These are phyloP conservation scores for Aspergillus sclerotiicarbonarius DNA, from an alignment of 495 filamentous ascomycete species.

Conservation along the genomic window DNA sequence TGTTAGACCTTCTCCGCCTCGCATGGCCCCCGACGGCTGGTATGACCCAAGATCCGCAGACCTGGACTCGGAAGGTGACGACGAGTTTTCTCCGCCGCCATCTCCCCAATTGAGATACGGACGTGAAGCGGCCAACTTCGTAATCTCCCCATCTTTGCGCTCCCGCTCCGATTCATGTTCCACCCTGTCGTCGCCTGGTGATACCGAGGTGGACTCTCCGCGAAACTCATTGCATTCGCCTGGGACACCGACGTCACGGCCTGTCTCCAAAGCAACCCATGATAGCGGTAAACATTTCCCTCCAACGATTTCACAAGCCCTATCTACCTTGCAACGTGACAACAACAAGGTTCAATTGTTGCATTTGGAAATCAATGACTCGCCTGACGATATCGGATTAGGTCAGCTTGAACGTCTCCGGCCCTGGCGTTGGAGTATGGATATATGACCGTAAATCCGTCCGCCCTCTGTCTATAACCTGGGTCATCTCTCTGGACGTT, in stretches of 20 bases:
- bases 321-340: conserved; percentile 32
- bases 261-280: conserved; percentile 40
- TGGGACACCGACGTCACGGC: conserved; percentile 40
- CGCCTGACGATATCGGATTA: conserved; percentile 32
- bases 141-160: conserved; percentile 21
- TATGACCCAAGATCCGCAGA: conserved; percentile 14
- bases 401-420: conserved; percentile 42
- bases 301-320: conserved; percentile 34
- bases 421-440: conserved; percentile 51
- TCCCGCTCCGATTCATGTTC: conserved; percentile 37
- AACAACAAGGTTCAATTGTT: conserved; percentile 41
- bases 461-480: neutral
- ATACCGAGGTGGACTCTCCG: conserved; percentile 32
- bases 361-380: conserved; percentile 44
- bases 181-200: conserved; percentile 30
- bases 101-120: conserved; percentile 22
- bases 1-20: neutral
- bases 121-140: conserved; percentile 30
- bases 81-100: conserved; percentile 17
- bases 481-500: too few species aligned
- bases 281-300: conserved; percentile 29
- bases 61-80: conserved; percentile 2
- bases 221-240: conserved; percentile 37
- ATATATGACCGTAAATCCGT: conserved; percentile 28
- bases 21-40: conserved; percentile 6